Percentiles rank a stretch among this genome's conserved stretches.
These are phyloP conservation scores for Tolypocladium guangdongense DNA, from an alignment of 2,329 filamentous ascomycete genomes.

Conservation along the genomic window DNA sequence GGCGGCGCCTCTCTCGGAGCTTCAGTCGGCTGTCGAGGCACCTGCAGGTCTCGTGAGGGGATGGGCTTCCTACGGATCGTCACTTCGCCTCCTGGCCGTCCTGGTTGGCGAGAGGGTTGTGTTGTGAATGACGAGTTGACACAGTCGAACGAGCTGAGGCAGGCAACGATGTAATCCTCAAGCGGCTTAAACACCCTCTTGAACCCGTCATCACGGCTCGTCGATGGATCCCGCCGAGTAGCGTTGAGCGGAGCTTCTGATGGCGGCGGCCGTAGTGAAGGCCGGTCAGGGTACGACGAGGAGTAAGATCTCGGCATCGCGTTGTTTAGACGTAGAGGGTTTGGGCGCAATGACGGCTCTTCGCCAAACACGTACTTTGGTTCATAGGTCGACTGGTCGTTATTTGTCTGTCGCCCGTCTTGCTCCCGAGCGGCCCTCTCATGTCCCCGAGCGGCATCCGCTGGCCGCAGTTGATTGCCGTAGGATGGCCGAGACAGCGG, in stretches of 20 bases:
- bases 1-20: conserved; percentile 8
- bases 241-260: conserved; percentile 7
- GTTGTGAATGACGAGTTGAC: conserved; percentile 69
- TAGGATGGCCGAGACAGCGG: background rate
- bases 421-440: background rate
- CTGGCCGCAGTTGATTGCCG: conserved; percentile 4
- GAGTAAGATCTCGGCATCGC: conserved; percentile 28
- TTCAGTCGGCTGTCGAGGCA: conserved; percentile 16
- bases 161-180: conserved; percentile 64
- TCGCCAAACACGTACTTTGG: conserved; percentile 24
- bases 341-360: conserved; percentile 24
- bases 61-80: conserved; percentile 16
- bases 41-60: conserved; percentile 7
- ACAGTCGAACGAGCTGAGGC: conserved; percentile 57
- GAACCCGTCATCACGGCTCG: conserved; percentile 21
- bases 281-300: conserved; percentile 31
- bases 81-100: conserved; percentile 10
- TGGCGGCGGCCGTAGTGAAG: conserved; percentile 10
- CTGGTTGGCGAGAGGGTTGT: conserved; percentile 21
- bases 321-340: conserved; percentile 13
- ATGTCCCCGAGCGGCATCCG: background rate
- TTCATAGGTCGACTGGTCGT: background rate
- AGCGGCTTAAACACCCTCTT: conserved; percentile 61
- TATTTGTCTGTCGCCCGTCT: background rate
- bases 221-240: conserved; percentile 8